Conservation (phyloP, 352 stramenopile genomes). For the Ochromonadaceae sp. region DNA sequence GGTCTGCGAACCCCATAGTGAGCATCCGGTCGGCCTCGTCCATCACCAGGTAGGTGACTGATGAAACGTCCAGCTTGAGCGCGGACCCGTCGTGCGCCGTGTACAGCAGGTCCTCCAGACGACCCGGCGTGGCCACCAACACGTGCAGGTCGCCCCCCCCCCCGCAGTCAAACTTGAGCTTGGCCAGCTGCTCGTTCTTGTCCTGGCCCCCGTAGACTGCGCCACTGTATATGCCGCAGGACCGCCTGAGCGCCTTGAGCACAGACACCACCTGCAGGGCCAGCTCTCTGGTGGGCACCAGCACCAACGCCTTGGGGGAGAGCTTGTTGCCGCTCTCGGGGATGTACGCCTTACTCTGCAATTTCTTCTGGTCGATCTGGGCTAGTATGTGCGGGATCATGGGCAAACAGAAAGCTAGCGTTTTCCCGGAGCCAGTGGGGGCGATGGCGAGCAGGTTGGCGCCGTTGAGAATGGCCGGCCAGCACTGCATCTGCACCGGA, state of each 20-base stretch:
- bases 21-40: conserved; percentile 15
- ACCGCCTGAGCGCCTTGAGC: background rate
- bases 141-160: background rate
- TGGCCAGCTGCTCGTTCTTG: background rate
- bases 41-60: conserved; percentile 24
- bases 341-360: no score
- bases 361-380: no score
- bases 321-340: background rate
- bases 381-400: conserved; percentile 57
- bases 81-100: conserved; percentile 42
- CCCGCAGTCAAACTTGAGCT: background rate
- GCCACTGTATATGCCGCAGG: background rate
- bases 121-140: background rate
- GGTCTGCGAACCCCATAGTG: conserved; percentile 4
- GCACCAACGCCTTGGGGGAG: background rate
- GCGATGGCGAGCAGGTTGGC: conserved; percentile 39
- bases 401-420: conserved; percentile 56
- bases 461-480: conserved; percentile 49
- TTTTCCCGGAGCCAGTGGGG: conserved; percentile 66
- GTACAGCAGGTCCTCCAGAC: background rate
- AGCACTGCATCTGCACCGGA: conserved; percentile 33
- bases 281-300: conserved; percentile 10
- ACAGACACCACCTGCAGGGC: conserved; percentile 18
- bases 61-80: conserved; percentile 53
- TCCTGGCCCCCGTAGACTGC: conserved; percentile 9